phyloP scores from a whole-genome alignment of 2,329 filamentous ascomycete genomes.

The Phyllosticta citrichinensis region DNA sequence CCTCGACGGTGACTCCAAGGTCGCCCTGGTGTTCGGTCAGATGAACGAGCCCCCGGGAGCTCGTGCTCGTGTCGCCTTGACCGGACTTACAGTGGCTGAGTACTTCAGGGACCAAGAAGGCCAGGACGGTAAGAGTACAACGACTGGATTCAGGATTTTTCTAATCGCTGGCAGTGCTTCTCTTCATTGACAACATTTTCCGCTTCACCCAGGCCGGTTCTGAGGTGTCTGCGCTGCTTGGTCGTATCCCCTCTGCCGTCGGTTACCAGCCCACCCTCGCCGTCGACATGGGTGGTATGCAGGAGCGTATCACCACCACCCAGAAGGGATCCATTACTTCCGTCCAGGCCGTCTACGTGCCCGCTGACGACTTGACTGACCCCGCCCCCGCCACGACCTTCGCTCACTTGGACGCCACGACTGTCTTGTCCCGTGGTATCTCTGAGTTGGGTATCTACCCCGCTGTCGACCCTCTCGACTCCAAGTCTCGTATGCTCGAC shows the following conservation, averaged over 20 bases:
- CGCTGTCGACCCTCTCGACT: conserved; percentile 98
- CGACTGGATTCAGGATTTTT: too few relatives aligned
- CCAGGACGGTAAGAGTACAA: too few relatives aligned
- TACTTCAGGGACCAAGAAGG: conserved; percentile 74
- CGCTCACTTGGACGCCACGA: conserved; percentile 99
- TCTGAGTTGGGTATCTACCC: conserved; percentile 99
- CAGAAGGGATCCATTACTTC: conserved; percentile 99
- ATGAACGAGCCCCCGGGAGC: conserved; percentile 99
- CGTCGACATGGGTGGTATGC: conserved; percentile 98
- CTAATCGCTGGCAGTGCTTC: too few relatives aligned
- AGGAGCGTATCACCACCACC: conserved; percentile 99
- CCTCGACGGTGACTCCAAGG: conserved; percentile 98
- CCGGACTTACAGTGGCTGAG: conserved; percentile 69
- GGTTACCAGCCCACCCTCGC: conserved; percentile 99
- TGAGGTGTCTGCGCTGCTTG: conserved; percentile 97
- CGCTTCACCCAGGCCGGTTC: conserved; percentile 99
- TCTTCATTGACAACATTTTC: conserved; percentile 99
- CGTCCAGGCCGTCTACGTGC: conserved; percentile 99
- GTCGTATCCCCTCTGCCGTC: conserved; percentile 99
- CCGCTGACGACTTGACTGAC: conserved; percentile 99
- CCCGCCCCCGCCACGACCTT: conserved; percentile 98
- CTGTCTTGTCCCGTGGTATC: conserved; percentile 99
- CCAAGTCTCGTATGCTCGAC: conserved; percentile 98
- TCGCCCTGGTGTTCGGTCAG: conserved; percentile 98
- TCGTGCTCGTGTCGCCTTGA: conserved; percentile 98